phyloP scores from a whole-genome alignment of 345 rosid genomes.

The Murraya koenigii region DNA sequence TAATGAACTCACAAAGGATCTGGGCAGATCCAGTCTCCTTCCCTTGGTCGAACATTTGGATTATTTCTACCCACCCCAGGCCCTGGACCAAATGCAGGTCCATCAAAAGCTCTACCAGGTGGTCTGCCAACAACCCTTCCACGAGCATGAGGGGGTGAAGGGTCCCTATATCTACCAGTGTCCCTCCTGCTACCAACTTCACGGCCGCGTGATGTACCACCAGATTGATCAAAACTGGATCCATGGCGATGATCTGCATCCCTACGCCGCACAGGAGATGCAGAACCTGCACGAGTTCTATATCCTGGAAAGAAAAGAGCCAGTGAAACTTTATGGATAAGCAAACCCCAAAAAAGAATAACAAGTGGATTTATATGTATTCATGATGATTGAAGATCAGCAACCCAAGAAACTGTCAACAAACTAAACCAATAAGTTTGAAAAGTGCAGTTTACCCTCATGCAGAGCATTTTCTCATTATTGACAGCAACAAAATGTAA shows the following conservation, averaged over 20 bases:
- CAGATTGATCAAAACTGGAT: conserved; percentile 59
- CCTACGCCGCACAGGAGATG: conserved; percentile 63
- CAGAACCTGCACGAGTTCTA: conserved; percentile 74
- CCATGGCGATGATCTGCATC: conserved; percentile 55
- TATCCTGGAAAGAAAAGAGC: conserved; percentile 55
- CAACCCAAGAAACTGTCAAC: conserved; percentile 25
- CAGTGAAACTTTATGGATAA: conserved; percentile 32
- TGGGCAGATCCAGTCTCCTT: conserved; percentile 85
- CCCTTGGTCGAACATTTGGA: conserved; percentile 85
- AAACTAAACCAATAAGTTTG: conserved; percentile 27
- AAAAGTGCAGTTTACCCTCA: conserved; percentile 26
- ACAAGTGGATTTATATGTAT: conserved; percentile 15
- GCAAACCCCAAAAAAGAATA: conserved; percentile 19
- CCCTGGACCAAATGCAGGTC: conserved; percentile 59
- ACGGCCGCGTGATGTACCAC: conserved; percentile 44
- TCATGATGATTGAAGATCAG: conserved; percentile 13
- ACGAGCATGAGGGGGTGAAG: conserved; percentile 61
- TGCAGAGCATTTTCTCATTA: conserved; percentile 26
- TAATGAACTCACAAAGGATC: conserved; percentile 56
- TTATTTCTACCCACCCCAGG: conserved; percentile 47
- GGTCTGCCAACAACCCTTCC: conserved; percentile 69
- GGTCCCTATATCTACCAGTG: conserved; percentile 61
- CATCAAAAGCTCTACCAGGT: conserved; percentile 58
- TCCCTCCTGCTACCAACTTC: conserved; percentile 60
- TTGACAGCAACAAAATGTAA: conserved; percentile 15